phyloP scores from a whole-genome alignment of 1,139 yeast species.

The Suhomyces bolitotheri region DNA sequence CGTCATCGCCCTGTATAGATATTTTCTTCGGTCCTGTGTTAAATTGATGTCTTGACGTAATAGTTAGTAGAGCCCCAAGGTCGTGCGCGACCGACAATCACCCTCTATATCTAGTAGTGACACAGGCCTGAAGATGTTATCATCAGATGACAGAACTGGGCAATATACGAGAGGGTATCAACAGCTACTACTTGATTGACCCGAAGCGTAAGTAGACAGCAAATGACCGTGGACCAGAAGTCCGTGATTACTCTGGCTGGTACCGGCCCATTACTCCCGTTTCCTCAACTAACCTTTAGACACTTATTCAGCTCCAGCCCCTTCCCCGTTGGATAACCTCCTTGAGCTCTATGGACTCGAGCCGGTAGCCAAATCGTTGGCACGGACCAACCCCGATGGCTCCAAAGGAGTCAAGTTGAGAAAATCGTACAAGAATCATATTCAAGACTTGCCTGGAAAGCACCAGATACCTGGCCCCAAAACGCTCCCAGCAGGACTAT shows the following conservation, averaged over 20 bases:
- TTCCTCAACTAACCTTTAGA: slow-evolving; percentile 21
- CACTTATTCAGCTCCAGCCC: slow-evolving; percentile 49
- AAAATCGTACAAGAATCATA: slow-evolving; percentile 91
- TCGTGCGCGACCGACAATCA: no score
- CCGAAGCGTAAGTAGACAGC: slow-evolving; percentile 22
- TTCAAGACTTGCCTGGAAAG: slow-evolving; percentile 81
- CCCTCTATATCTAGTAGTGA: no score
- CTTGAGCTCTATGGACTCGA: slow-evolving; percentile 67
- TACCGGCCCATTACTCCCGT: no score
- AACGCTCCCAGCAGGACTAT: slow-evolving; percentile 53
- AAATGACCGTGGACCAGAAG: background rate
- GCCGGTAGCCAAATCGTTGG: slow-evolving; percentile 72
- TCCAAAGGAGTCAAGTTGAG: slow-evolving; percentile 88
- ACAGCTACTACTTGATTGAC: slow-evolving; percentile 26
- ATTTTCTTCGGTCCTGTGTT: slow-evolving; percentile 15
- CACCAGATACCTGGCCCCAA: slow-evolving; percentile 61
- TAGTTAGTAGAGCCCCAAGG: no score
- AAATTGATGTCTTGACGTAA: slow-evolving; percentile 12
- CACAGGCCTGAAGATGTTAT: no score
- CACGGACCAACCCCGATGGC: slow-evolving; percentile 86
- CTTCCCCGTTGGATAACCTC: slow-evolving; percentile 73
- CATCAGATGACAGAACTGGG: slow-evolving; percentile 12
- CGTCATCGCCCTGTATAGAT: slow-evolving; percentile 10
- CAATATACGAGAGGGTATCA: slow-evolving; percentile 17
- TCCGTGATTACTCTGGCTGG: no score